Evolutionary conservation across 202 grass and related monocot species (phyloP).

Genomic region (Musa balbisiana): DNA sequence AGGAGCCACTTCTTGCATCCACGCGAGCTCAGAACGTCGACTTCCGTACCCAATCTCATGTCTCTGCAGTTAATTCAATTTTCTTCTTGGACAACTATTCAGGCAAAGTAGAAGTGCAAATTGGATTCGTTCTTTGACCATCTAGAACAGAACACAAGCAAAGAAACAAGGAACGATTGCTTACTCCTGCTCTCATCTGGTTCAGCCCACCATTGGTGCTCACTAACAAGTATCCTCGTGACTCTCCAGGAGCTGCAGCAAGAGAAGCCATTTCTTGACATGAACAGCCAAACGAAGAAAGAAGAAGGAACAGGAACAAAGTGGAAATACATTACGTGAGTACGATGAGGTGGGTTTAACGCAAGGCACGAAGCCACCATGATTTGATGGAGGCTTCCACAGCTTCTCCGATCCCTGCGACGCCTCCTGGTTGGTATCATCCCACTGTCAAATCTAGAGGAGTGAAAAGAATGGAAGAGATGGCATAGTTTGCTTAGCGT

Average conservation of each 20-base stretch:
- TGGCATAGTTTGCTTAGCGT: slow-evolving; percentile 16
- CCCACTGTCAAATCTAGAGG: slow-evolving; percentile 74
- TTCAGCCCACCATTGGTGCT: slow-evolving; percentile 93
- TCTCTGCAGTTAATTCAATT: slow-evolving; percentile 16
- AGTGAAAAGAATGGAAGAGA: slow-evolving; percentile 52
- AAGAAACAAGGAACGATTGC: background rate
- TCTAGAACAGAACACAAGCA: background rate
- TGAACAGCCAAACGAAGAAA: background rate
- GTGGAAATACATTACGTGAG: slow-evolving; percentile 22
- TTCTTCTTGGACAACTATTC: too few relatives aligned
- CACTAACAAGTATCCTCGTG: slow-evolving; percentile 71
- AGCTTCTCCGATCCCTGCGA: slow-evolving; percentile 34
- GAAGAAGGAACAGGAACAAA: background rate
- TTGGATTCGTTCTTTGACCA: background rate
- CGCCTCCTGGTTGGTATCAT: slow-evolving; percentile 18
- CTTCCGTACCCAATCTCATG: slow-evolving; percentile 23
- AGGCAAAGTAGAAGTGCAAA: too few relatives aligned
- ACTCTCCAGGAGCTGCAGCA: slow-evolving; percentile 40
- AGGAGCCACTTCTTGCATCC: slow-evolving; percentile 64
- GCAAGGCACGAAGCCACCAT: slow-evolving; percentile 52
- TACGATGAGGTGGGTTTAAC: slow-evolving; percentile 34
- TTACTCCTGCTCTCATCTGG: slow-evolving; percentile 97
- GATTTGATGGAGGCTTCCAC: slow-evolving; percentile 50
- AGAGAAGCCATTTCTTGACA: slow-evolving; percentile 9
- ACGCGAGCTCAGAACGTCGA: slow-evolving; percentile 42